Conservation (phyloP, 2,329 filamentous ascomycete genomes). For the Alternaria atra region DNA sequence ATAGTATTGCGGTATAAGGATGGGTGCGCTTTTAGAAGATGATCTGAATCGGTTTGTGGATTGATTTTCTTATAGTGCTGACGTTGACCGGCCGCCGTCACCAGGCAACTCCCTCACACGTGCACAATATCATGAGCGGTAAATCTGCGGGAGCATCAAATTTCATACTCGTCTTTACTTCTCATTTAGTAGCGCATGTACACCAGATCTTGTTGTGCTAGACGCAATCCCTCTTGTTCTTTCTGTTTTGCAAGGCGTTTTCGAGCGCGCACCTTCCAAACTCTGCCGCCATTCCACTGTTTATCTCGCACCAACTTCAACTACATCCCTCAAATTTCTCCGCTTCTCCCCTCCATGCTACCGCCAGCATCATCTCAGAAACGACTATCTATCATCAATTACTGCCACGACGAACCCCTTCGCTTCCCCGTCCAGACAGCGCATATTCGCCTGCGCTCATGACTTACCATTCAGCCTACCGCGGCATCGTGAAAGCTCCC, state of each 20-base stretch:
- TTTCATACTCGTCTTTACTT: neutral
- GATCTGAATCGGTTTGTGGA: too few relatives aligned
- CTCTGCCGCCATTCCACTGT: neutral
- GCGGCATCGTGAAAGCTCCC: neutral
- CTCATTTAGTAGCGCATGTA: neutral
- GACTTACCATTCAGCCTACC: conserved; percentile 21
- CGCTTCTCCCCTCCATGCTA: neutral
- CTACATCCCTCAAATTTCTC: neutral
- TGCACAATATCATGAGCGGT: neutral
- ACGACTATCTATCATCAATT: neutral
- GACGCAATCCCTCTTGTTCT: neutral
- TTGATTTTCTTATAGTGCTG: neutral
- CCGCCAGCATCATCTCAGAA: neutral
- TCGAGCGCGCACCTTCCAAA: neutral
- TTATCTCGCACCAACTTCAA: neutral
- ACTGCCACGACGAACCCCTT: neutral
- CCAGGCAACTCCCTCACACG: neutral
- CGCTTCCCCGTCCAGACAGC: neutral
- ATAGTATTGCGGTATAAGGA: neutral
- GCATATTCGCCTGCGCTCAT: neutral
- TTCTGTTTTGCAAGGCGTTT: neutral
- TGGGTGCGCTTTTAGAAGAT: neutral
- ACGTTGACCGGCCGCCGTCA: neutral
- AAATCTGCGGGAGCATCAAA: neutral
- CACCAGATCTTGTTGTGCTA: neutral